Base-by-base conservation (phyloP, 345 rosid species). In the Ailanthus altissimus region DNA sequence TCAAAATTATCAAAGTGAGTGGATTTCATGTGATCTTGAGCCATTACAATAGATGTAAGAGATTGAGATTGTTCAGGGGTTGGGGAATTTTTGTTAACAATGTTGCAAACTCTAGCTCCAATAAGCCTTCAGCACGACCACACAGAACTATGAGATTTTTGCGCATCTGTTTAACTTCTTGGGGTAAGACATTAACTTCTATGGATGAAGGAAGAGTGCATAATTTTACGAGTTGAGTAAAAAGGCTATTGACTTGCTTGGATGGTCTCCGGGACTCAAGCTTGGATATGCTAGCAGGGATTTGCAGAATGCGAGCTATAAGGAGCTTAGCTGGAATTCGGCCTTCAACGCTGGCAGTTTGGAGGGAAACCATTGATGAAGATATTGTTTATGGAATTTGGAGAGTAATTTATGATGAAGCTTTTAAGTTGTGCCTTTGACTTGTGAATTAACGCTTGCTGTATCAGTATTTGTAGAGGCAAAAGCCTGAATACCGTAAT, bases 21-120 rank as follows among this genome's bases (percentile, higher is more conserved):
- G n/a, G n/a, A n/a, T n/a, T n/a, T n/a, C n/a, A n/a, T n/a, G n/a
- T n/a, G n/a, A n/a, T n/a, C 50, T n/a, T 80, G 67, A 20, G 89
- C 89, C 84, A 83, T 42, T 38, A 81, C 75, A 23, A 86, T 14
- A 18, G 86, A 83, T 20, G 89, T 21, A 83, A 86, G 38, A 81
- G 77, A 73, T 65, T 65, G 42, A 86, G 83, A 47, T 36, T 62
- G 67, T 62, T 62, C 16, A 62, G 9, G 4, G 67, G 67, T 18
- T 62, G 45, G 1, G 46, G 77, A 3, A 67, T 74, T 67, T 83
- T 81, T 47, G 46, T 67, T 57, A 83, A 50, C 16, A 81, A 77
- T 1, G 78, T 81, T 18, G 86, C 81, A 63, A 83, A 83, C 26
- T 86, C 85, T 7, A 81, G 83, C 79, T 86, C 86, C 46, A 86